Evolutionary conservation across 441 rosid genomes (phyloP).

Genomic region (Aleurites moluccanus): DNA sequence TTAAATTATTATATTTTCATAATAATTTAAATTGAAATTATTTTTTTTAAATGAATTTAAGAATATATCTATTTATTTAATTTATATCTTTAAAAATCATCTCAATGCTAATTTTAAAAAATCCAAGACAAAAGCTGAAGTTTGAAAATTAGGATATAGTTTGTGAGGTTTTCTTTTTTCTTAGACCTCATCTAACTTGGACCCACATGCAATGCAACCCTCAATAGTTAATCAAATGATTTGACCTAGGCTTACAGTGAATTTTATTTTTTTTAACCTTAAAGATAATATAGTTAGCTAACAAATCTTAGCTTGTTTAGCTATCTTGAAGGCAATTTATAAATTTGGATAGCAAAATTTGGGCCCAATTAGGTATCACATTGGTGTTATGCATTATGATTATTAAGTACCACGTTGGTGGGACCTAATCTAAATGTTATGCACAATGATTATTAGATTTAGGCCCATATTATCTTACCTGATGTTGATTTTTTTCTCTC

Average conservation of each 20-base stretch:
- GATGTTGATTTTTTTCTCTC: neutral
- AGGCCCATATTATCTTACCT: neutral
- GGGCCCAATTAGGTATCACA: neutral
- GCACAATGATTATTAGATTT: neutral
- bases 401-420: neutral
- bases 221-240: conserved; percentile 7
- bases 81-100: too few relatives aligned
- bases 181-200: neutral
- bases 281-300: too few relatives aligned
- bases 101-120: too few relatives aligned
- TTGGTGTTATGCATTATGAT: neutral
- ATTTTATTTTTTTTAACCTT: neutral
- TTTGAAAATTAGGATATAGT: too few relatives aligned
- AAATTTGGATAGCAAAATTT: neutral
- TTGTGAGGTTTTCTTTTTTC: too few relatives aligned
- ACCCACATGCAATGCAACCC: neutral
- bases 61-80: too few relatives aligned
- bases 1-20: too few relatives aligned
- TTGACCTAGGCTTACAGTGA: neutral
- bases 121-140: too few relatives aligned
- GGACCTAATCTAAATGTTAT: neutral
- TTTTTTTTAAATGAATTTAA: too few relatives aligned
- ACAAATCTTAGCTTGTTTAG: neutral
- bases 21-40: too few relatives aligned
- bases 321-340: too few relatives aligned